A percentile compares a stretch with the other conserved stretches of the same genome.
phyloP scores from a whole-genome alignment of 2,329 filamentous ascomycete species.

The Blastomyces gilchristii region DNA sequence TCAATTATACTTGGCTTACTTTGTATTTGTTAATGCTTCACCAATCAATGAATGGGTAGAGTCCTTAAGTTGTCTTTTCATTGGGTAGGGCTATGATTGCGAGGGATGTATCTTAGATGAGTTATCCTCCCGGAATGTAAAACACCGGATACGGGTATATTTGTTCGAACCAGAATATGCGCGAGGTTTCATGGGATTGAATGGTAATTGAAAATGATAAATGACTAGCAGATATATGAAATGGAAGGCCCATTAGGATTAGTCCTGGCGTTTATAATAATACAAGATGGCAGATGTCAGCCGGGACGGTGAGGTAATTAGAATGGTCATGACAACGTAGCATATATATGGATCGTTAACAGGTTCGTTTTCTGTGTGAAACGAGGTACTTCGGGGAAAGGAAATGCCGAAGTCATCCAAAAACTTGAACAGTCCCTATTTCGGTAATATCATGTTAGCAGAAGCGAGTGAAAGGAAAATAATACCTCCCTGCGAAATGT shows the following conservation, averaged over 20 bases:
- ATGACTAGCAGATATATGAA: not conserved
- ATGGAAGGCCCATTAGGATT: not conserved
- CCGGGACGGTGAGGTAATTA: not conserved
- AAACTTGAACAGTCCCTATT: constrained; percentile 11
- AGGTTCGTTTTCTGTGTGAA: no score
- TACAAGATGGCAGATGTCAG: not conserved
- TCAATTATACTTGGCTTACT: no score
- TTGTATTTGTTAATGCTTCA: no score
- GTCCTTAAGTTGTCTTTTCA: no score
- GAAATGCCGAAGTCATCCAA: constrained; percentile 6
- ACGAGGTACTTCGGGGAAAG: not conserved
- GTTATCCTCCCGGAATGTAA: not conserved
- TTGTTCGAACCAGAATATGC: not conserved
- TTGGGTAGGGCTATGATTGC: not conserved
- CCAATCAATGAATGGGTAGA: no score
- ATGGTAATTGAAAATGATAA: not conserved
- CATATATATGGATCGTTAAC: not conserved
- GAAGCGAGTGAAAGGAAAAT: not conserved
- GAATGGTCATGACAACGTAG: not conserved
- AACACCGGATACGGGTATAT: not conserved
- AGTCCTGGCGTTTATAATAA: not conserved
- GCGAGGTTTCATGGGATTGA: not conserved
- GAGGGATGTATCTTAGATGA: not conserved
- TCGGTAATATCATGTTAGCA: not conserved
- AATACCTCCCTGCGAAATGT: not conserved